These are phyloP conservation scores for Colletotrichum coccodes DNA, from an alignment of 2,329 filamentous ascomycete species.

Conservation along the genomic window DNA sequence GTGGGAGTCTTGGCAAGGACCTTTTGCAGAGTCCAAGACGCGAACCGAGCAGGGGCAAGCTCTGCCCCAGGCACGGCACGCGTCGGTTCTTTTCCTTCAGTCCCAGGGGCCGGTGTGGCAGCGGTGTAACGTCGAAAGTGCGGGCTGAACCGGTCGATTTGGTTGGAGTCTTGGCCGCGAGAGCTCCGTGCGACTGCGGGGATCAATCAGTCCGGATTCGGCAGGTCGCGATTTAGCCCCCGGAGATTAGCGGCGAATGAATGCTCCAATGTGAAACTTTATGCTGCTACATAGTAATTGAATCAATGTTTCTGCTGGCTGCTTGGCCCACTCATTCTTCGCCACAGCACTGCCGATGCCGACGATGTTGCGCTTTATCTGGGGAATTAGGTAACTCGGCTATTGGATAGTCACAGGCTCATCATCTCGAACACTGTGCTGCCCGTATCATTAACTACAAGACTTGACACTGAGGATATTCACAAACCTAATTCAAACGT, in stretches of 20 bases:
- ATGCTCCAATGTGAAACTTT: not conserved
- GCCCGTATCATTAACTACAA: no score
- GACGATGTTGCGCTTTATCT: not conserved
- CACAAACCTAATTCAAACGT: no score
- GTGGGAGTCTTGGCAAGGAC: not conserved
- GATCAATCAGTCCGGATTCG: not conserved
- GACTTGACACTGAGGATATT: no score
- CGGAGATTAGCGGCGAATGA: slow-evolving; percentile 3
- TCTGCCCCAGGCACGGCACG: no score
- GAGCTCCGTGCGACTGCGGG: slow-evolving; percentile 4
- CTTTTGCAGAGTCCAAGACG: slow-evolving; percentile 11
- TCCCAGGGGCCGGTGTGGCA: not conserved
- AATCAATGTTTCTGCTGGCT: not conserved
- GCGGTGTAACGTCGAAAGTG: not conserved
- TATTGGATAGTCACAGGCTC: no score
- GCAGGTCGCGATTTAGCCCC: slow-evolving; percentile 13
- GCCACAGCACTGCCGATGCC: not conserved
- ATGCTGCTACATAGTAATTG: not conserved
- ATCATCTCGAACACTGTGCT: no score
- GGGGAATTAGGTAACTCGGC: not conserved
- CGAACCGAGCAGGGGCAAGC: not conserved
- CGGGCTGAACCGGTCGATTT: not conserved
- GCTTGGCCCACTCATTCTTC: not conserved
- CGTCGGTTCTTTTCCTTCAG: not conserved
- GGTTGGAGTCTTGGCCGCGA: not conserved